Percentiles rank a stretch among this genome's conserved stretches.
These are phyloP conservation scores for Thielaviopsis ethacetica DNA, from an alignment of 2,329 filamentous ascomycete species.

Conservation along the genomic window DNA sequence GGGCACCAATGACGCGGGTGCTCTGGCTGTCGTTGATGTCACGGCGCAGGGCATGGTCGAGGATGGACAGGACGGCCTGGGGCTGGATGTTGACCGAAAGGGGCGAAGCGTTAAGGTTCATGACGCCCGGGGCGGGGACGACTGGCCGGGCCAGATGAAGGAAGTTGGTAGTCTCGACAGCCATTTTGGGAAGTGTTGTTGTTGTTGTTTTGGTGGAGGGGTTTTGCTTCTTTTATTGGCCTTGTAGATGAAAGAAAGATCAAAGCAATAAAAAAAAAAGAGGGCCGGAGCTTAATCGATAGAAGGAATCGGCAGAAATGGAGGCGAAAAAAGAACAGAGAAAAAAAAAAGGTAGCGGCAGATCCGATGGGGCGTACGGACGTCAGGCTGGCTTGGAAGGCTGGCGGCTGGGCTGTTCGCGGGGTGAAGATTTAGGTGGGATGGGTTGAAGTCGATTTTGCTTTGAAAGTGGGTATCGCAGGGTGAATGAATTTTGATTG, in stretches of 20 bases:
- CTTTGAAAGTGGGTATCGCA: conserved; percentile 9
- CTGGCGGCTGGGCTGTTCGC: conserved; percentile 3
- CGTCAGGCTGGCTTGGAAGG: background rate
- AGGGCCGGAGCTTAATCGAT: background rate
- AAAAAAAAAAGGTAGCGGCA: background rate
- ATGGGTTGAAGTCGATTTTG: conserved; percentile 10
- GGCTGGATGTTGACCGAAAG: conserved; percentile 90
- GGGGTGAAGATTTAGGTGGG: conserved; percentile 6
- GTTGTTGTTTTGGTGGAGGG: background rate
- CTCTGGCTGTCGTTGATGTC: conserved; percentile 62
- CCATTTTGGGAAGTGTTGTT: conserved; percentile 44
- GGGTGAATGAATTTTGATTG: conserved; percentile 9
- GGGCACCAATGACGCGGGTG: conserved; percentile 89
- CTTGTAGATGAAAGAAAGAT: background rate
- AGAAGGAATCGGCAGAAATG: background rate
- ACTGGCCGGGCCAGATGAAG: conserved; percentile 88
- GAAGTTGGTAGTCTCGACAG: conserved; percentile 65
- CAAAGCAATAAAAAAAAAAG: background rate
- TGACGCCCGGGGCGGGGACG: conserved; percentile 62
- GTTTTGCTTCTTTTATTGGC: background rate
- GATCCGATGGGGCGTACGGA: background rate
- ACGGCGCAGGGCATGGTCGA: conserved; percentile 88
- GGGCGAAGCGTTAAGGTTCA: conserved; percentile 75
- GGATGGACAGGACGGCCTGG: conserved; percentile 63
- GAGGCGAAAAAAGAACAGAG: background rate